phyloP scores from a whole-genome alignment of 768 basidiomycete genomes.

The Lyophyllum atratum region DNA sequence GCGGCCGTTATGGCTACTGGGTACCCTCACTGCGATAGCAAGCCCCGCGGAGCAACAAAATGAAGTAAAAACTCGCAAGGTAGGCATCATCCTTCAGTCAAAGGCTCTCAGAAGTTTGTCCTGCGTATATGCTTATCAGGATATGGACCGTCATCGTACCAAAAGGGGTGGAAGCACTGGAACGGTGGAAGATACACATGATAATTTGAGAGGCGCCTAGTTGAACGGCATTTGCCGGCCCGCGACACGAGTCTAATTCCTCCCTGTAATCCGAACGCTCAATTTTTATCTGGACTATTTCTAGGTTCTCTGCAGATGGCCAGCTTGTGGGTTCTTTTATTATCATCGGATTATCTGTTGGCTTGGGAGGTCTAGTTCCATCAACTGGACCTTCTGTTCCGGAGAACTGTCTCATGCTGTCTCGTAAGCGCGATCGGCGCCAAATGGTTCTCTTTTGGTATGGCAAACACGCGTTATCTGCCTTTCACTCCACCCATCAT shows the following conservation, averaged over 20 bases:
- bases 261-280: too few species aligned
- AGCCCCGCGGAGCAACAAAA: background rate
- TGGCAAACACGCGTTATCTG: background rate
- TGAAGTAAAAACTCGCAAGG: background rate
- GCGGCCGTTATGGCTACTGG: background rate
- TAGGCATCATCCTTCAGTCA: background rate
- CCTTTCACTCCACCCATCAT: background rate
- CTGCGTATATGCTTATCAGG: too few species aligned
- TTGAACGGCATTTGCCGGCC: background rate
- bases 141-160: too few species aligned
- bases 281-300: too few species aligned
- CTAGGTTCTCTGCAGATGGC: background rate
- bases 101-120: too few species aligned
- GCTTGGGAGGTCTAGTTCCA: background rate
- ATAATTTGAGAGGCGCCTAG: too few species aligned
- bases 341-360: background rate
- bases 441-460: background rate
- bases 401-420: background rate
- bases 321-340: background rate
- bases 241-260: background rate
- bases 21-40: background rate
- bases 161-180: too few species aligned
- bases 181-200: too few species aligned
- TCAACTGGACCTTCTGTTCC: background rate
- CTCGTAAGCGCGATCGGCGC: background rate